Conservation (phyloP, 2,329 filamentous ascomycete species). For the Penicillium sp. region DNA sequence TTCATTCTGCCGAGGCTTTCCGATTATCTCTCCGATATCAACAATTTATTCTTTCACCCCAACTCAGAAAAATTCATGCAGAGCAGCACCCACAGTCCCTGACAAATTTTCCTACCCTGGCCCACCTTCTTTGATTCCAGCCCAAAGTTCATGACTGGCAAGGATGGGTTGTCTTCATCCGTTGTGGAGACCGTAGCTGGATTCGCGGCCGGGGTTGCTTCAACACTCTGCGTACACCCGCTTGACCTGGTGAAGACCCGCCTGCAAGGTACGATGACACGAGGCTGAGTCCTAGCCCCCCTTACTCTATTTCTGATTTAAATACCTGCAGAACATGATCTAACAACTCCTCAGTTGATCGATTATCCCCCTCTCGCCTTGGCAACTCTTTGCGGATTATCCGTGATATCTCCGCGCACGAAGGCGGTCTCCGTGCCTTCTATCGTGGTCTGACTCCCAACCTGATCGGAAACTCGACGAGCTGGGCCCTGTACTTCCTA, state of each 20-base stretch:
- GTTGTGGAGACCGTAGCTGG: conserved; percentile 86
- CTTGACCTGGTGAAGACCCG: conserved; percentile 96
- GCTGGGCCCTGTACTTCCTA: conserved; percentile 92
- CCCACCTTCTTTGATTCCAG: conserved; percentile 5
- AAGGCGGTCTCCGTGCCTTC: conserved; percentile 66
- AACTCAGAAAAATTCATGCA: neutral
- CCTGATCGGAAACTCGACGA: conserved; percentile 82
- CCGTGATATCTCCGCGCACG: conserved; percentile 54
- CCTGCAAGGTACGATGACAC: conserved; percentile 69
- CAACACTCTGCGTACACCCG: conserved; percentile 85
- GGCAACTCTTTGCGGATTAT: conserved; percentile 58
- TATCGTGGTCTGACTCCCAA: conserved; percentile 92
- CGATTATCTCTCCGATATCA: neutral
- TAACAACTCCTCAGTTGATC: conserved; percentile 50
- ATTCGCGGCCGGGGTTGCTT: conserved; percentile 81
- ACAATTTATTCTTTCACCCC: neutral
- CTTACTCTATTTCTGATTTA: neutral
- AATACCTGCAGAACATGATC: conserved; percentile 18
- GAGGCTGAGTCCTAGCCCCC: neutral
- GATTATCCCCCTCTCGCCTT: conserved; percentile 47
- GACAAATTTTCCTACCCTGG: neutral
- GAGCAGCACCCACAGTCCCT: neutral
- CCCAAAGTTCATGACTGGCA: conserved; percentile 45
- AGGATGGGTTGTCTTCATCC: conserved; percentile 69
- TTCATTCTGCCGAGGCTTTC: neutral